These are phyloP conservation scores for Tolypocladium guangdongense DNA, from an alignment of 2,329 filamentous ascomycete genomes.

Conservation along the genomic window DNA sequence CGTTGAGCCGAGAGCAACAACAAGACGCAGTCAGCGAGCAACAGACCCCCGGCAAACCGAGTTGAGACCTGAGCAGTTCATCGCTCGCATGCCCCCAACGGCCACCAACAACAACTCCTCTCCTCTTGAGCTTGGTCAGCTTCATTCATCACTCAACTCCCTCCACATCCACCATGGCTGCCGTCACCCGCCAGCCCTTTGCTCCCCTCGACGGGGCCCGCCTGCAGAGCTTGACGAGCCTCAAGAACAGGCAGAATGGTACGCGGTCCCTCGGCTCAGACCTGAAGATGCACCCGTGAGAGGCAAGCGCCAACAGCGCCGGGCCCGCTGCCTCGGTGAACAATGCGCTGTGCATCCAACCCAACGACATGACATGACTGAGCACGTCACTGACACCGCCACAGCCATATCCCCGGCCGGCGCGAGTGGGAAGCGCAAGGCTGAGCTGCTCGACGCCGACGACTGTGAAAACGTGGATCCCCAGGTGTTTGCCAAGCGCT, in stretches of 20 bases:
- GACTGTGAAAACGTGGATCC: slow-evolving; percentile 55
- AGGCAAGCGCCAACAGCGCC: too few relatives aligned
- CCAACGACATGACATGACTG: not conserved
- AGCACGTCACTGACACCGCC: slow-evolving; percentile 19
- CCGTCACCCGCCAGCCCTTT: slow-evolving; percentile 59
- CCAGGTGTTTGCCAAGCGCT: slow-evolving; percentile 43
- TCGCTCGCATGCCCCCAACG: too few relatives aligned
- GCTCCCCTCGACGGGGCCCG: slow-evolving; percentile 59
- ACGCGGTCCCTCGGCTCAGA: slow-evolving; percentile 18
- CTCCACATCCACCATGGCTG: slow-evolving; percentile 39
- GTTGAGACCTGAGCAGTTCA: too few relatives aligned
- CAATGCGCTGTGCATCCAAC: not conserved
- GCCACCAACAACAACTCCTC: too few relatives aligned
- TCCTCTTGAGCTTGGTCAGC: too few relatives aligned
- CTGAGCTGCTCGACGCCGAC: slow-evolving; percentile 37
- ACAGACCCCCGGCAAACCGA: too few relatives aligned
- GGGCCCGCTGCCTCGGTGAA: not conserved
- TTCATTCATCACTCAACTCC: too few relatives aligned
- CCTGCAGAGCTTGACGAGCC: slow-evolving; percentile 59
- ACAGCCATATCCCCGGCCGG: slow-evolving; percentile 25
- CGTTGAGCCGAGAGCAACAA: too few relatives aligned
- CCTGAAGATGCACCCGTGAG: not conserved
- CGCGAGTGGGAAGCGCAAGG: slow-evolving; percentile 41
- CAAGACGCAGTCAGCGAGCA: too few relatives aligned
- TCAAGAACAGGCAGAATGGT: slow-evolving; percentile 72